These are phyloP conservation scores for Ceriops tagal DNA, from an alignment of 345 rosid species.

Conservation along the genomic window DNA sequence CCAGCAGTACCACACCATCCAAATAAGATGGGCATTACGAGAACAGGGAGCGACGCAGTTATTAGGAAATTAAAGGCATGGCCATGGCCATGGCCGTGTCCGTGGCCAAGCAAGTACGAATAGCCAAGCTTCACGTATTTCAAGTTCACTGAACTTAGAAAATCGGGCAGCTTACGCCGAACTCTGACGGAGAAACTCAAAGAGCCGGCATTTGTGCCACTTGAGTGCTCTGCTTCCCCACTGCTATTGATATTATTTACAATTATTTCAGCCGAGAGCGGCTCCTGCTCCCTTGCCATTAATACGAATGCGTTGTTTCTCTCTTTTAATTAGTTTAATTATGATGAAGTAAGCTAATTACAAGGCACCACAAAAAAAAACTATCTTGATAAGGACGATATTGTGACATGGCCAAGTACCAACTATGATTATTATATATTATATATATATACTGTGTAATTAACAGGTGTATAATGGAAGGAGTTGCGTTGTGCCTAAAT, in stretches of 20 bases:
- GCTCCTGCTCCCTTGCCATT: slow-evolving; percentile 34
- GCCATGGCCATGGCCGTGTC: slow-evolving; percentile 11
- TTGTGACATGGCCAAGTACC: too few species aligned
- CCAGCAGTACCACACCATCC: not conserved
- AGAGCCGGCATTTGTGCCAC: slow-evolving; percentile 40
- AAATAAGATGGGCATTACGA: slow-evolving; percentile 22
- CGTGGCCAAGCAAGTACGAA: slow-evolving; percentile 41
- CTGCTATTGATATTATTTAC: slow-evolving; percentile 8
- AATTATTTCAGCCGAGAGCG: slow-evolving; percentile 38
- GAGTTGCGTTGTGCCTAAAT: too few species aligned
- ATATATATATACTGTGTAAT: too few species aligned
- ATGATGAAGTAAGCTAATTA: too few species aligned
- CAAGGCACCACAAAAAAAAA: too few species aligned
- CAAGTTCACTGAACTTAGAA: slow-evolving; percentile 48
- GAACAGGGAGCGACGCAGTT: slow-evolving; percentile 24
- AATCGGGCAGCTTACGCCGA: slow-evolving; percentile 45
- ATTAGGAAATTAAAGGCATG: slow-evolving; percentile 33
- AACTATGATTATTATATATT: too few species aligned
- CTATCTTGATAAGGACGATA: too few species aligned
- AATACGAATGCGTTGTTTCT: not conserved
- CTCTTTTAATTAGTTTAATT: too few species aligned
- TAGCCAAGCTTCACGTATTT: slow-evolving; percentile 62
- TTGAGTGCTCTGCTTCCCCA: slow-evolving; percentile 34
- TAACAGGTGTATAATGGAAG: too few species aligned
- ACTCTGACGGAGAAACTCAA: slow-evolving; percentile 41